phyloP scores from a whole-genome alignment of 768 basidiomycete genomes.

The Daedaleopsis nitida region DNA sequence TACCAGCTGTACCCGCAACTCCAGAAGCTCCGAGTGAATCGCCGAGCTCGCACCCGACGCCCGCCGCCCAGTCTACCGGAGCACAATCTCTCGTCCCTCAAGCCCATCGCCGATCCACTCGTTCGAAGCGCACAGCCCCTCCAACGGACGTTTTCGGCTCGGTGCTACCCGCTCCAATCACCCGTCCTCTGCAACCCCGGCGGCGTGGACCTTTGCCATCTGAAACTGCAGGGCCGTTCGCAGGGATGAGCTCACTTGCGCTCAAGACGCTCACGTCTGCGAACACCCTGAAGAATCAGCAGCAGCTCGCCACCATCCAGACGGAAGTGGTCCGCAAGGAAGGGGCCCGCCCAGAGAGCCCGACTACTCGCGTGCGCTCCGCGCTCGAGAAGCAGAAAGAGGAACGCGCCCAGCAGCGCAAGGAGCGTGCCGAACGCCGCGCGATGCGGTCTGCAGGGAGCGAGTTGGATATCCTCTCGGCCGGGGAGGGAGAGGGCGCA shows the following conservation, averaged over 20 bases:
- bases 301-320: conserved; percentile 62
- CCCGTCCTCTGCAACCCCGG: conserved; percentile 40
- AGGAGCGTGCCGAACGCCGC: conserved; percentile 61
- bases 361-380: conserved; percentile 72
- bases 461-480: conserved; percentile 30
- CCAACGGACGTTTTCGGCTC: conserved; percentile 42
- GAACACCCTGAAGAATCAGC: conserved; percentile 76
- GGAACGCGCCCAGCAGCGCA: conserved; percentile 53
- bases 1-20: neutral
- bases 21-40: neutral
- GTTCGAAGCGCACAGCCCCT: conserved; percentile 45
- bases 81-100: conserved; percentile 5
- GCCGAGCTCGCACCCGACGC: neutral
- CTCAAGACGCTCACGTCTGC: conserved; percentile 69
- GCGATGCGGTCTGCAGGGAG: conserved; percentile 41
- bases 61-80: conserved; percentile 7
- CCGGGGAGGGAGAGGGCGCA: conserved; percentile 32
- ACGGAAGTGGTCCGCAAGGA: conserved; percentile 71
- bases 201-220: conserved; percentile 37
- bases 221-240: conserved; percentile 46
- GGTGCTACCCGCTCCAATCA: conserved; percentile 23
- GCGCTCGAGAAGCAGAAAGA: conserved; percentile 68
- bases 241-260: conserved; percentile 68
- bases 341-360: conserved; percentile 76
- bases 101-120: conserved; percentile 49